Conservation (phyloP, 176 grass and related monocot species). For the Hyparrhenia diplandra region DNA sequence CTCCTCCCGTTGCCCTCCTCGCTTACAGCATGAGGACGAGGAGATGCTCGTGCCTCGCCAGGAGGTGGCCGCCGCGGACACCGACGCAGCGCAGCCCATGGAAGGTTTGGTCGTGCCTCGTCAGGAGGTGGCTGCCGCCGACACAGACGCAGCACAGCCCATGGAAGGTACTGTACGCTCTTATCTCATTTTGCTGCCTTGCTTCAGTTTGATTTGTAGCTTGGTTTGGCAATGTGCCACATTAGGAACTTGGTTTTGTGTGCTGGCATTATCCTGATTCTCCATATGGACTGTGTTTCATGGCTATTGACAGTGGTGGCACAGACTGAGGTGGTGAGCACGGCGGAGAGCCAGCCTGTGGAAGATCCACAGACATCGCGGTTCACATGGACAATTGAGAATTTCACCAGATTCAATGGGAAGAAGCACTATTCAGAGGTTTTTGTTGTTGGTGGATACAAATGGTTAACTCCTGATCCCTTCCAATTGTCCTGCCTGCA, state of each 20-base stretch:
- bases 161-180: conserved; percentile 61
- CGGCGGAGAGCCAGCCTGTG: conserved; percentile 61
- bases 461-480: conserved; percentile 59
- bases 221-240: too few relatives aligned
- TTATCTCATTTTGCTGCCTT: conserved; percentile 21
- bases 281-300: background rate
- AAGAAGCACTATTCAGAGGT: conserved; percentile 85
- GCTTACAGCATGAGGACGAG: conserved; percentile 63
- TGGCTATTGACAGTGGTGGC: conserved; percentile 38
- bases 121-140: too few relatives aligned
- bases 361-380: conserved; percentile 66
- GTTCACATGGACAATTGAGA: conserved; percentile 82
- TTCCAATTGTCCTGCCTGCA: background rate
- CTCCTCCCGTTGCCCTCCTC: background rate
- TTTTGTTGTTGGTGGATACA: conserved; percentile 63
- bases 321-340: conserved; percentile 56
- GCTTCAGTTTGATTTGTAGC: background rate
- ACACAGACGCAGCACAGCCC: too few relatives aligned
- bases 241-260: too few relatives aligned
- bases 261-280: background rate
- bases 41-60: conserved; percentile 63
- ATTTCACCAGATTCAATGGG: conserved; percentile 58
- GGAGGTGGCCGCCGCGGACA: conserved; percentile 54
- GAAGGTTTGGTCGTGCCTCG: too few relatives aligned
- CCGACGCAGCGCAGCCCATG: conserved; percentile 56